phyloP scores from a whole-genome alignment of 164 flowering plant genomes.

The Berberis thunbergii region DNA sequence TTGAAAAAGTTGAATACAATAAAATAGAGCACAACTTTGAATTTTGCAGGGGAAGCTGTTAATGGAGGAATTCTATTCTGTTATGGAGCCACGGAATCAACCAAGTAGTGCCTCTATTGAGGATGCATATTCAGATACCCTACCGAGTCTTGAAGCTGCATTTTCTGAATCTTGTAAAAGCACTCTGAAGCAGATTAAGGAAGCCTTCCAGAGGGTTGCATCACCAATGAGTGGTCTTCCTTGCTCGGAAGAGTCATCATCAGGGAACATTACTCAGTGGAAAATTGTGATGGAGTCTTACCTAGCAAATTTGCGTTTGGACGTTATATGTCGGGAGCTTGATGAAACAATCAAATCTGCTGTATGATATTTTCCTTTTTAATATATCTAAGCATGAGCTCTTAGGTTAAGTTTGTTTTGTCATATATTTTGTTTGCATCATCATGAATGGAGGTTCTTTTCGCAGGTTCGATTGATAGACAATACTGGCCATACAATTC shows the following conservation, averaged over 20 bases:
- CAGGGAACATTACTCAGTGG: slow-evolving; percentile 42
- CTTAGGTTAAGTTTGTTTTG: not conserved
- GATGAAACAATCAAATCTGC: slow-evolving; percentile 28
- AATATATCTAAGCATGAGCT: not conserved
- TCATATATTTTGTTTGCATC: not conserved
- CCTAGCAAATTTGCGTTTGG: slow-evolving; percentile 28
- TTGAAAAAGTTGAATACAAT: not conserved
- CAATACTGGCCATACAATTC: slow-evolving; percentile 13
- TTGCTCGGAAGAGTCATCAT: slow-evolving; percentile 24
- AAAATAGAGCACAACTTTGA: not conserved
- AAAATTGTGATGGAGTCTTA: slow-evolving; percentile 30
- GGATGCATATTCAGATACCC: slow-evolving; percentile 8
- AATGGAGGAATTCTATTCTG: slow-evolving; percentile 23
- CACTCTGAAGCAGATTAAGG: slow-evolving; percentile 20
- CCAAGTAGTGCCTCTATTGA: slow-evolving; percentile 5
- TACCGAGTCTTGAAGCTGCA: slow-evolving; percentile 21
- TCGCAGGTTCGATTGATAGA: slow-evolving; percentile 43
- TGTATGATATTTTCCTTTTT: slow-evolving; percentile 26
- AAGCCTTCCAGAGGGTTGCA: slow-evolving; percentile 29
- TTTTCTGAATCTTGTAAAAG: slow-evolving; percentile 27
- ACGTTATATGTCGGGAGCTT: slow-evolving; percentile 34
- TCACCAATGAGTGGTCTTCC: slow-evolving; percentile 12
- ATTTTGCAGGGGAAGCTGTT: slow-evolving; percentile 43
- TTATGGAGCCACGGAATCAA: slow-evolving; percentile 14
- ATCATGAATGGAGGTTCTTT: slow-evolving; percentile 9